Evolutionary conservation across 1,284 basidiomycete species (phyloP).

Genomic region (Cutaneotrichosporon cyanovorans): DNA sequence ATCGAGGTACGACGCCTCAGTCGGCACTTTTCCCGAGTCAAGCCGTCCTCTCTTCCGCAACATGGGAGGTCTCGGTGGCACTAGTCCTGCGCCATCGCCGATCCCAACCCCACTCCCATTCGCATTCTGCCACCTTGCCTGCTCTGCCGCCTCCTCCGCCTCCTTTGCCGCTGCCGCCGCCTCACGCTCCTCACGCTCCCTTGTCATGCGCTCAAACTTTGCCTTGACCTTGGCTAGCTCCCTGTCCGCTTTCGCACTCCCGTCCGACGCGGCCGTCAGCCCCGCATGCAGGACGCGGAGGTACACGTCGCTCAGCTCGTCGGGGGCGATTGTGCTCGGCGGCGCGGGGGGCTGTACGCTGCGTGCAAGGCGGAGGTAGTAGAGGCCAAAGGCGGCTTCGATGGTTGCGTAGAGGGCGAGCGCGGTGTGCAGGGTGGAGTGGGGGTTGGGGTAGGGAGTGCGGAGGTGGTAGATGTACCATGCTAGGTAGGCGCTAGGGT

Average conservation of each 20-base stretch:
- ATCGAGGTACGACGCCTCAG: constrained; percentile 23
- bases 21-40: not conserved
- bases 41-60: constrained; percentile 5
- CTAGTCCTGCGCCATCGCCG: no score
- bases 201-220: no score
- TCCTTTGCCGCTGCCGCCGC: not conserved
- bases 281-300: constrained; percentile 58
- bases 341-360: constrained; percentile 54
- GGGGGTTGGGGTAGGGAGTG: constrained; percentile 17
- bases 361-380: constrained; percentile 56
- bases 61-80: no score
- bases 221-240: no score
- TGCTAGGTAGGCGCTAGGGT: constrained; percentile 46
- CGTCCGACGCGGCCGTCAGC: not conserved
- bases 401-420: constrained; percentile 31
- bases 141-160: no score
- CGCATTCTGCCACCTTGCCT: no score
- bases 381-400: constrained; percentile 60
- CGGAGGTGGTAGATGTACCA: constrained; percentile 49
- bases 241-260: no score
- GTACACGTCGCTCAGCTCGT: constrained; percentile 56
- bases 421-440: not conserved
- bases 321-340: constrained; percentile 40
- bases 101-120: no score
- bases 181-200: no score